Base-by-base conservation (phyloP, 495 filamentous ascomycete species). In the Annulohypoxylon moriforme region DNA sequence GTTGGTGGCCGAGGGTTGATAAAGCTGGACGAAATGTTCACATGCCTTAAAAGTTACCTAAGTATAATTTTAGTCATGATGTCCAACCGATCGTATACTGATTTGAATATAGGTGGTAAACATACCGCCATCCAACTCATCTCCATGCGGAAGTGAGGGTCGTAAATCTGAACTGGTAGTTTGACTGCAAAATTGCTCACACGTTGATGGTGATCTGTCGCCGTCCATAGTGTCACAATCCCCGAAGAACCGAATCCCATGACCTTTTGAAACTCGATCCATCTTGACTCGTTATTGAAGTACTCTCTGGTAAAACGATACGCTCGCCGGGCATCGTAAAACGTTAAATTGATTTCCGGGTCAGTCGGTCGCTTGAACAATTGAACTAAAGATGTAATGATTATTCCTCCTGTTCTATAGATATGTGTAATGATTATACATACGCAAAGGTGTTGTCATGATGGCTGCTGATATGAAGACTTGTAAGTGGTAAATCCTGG, bases 221-320 rank as follows among this genome's bases (percentile, higher is more conserved):
- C 59, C 11, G 57, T 14, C 63, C 63, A 72, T 9, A 47, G 57
- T 8, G 69, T 67, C 11, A 53, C 63, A 34, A 67, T 33, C 5
- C 69, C 69, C 1, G 69, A 72, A 3, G 58, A 20, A 5, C 69
- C 69, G n/a, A 67, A 67, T 10, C 69, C 69, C 8, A 63, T 34
- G 2, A 72, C 69, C 34, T 25, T 67, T 42, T 29, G 63, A 13
- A 22, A 72, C 22, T 58, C 7, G 29, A 67, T 14, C 1, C 3
- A 42, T 11, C 25, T 50, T 16, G 52, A 9, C 6, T 57, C 29
- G 3, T 50, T 22, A 3, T 58, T 1, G 25, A 72, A 72, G 49
- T 63, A 64, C 5, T 27, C 16, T 55, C 29, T 40, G 2, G 27
- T 22, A 36, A 29, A 20, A 7, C 24, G 34, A 9, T 63, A 67